Conservation (phyloP, 805 yeast genomes). For the Sugiyamaella boreocaroliniensis region DNA sequence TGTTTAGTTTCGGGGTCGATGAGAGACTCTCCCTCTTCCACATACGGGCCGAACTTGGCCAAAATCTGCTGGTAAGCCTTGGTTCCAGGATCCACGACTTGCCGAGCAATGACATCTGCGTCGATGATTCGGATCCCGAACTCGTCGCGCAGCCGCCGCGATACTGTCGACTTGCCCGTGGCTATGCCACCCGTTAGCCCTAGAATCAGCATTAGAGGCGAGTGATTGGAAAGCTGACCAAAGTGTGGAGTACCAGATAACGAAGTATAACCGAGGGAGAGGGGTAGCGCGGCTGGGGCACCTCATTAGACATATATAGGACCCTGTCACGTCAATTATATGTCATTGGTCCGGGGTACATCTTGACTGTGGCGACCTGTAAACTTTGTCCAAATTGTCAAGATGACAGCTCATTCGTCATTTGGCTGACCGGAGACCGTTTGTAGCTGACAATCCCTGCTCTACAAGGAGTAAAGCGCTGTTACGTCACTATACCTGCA, state of each 20-base stretch:
- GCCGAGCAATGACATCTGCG: constrained; percentile 84
- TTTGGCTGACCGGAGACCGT: too few species aligned
- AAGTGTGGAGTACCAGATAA: not conserved
- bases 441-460: too few species aligned
- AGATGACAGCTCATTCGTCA: too few species aligned
- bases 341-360: too few species aligned
- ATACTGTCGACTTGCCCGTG: constrained; percentile 92
- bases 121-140: constrained; percentile 62
- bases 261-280: not conserved
- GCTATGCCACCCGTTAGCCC: constrained; percentile 99
- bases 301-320: too few species aligned
- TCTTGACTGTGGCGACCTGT: too few species aligned
- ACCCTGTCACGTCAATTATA: too few species aligned
- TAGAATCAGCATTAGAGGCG: constrained; percentile 60
- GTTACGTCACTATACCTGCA: too few species aligned
- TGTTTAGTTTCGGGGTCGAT: constrained; percentile 3
- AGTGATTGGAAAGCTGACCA: not conserved
- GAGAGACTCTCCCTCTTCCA: constrained; percentile 35
- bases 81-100: constrained; percentile 76
- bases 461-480: too few species aligned
- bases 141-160: constrained; percentile 46
- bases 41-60: constrained; percentile 43
- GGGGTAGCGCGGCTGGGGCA: too few species aligned
- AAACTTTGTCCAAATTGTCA: not conserved
- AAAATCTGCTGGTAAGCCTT: constrained; percentile 64